A percentile compares a stretch with the other conserved stretches of the same genome.
Conservation (phyloP, 148 eudicot genomes). For the Silene uniflora region DNA sequence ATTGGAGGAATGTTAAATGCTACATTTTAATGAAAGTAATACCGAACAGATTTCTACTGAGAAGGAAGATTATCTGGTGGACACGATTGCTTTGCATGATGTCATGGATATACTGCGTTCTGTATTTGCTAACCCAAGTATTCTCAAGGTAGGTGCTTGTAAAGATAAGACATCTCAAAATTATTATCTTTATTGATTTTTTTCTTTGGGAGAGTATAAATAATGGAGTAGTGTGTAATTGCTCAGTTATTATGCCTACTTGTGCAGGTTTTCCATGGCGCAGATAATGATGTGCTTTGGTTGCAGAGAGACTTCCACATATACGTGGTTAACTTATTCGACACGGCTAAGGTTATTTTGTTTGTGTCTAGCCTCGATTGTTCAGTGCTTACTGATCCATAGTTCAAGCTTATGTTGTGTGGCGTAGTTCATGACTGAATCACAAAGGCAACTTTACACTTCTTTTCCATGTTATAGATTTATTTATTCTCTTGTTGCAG, state of each 20-base stretch:
- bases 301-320: constrained; percentile 96
- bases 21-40: not conserved
- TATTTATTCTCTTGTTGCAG: constrained; percentile 40
- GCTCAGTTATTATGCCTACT: not conserved
- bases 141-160: constrained; percentile 64
- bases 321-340: constrained; percentile 85
- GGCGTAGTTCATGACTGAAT: not conserved
- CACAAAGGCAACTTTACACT: not conserved
- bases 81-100: constrained; percentile 86
- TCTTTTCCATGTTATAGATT: not conserved
- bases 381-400: not conserved
- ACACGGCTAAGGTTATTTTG: constrained; percentile 82
- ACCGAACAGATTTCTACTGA: constrained; percentile 65
- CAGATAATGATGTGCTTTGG: constrained; percentile 96
- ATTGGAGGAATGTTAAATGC: not conserved
- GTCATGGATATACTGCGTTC: constrained; percentile 62
- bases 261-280: constrained; percentile 91
- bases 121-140: constrained; percentile 68
- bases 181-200: no score
- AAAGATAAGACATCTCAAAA: not conserved
- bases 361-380: not conserved
- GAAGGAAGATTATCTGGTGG: constrained; percentile 77
- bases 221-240: not conserved
- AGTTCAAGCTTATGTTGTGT: not conserved
- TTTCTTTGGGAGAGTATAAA: not conserved